A percentile compares a stretch with the other conserved stretches of the same genome.
Conservation (phyloP, 73 alveolate genomes). For the Tetrahymena thermophila region DNA sequence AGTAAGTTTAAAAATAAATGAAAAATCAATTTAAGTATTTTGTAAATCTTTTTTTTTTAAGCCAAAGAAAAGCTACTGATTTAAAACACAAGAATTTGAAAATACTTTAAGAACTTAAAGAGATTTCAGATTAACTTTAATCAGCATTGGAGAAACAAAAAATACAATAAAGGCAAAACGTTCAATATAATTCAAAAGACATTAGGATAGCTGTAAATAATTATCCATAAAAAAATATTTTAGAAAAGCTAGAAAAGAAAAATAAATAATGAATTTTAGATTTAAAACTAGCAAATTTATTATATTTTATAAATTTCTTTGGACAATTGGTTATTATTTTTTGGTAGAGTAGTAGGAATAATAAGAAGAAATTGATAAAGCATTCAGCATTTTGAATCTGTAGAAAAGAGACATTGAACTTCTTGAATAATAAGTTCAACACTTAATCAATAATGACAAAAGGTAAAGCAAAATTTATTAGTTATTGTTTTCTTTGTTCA, state of each 20-base stretch:
- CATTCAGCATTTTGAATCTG: neutral
- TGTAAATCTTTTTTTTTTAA: neutral
- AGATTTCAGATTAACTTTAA: neutral
- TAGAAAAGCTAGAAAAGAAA: too few relatives aligned
- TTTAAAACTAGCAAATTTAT: neutral
- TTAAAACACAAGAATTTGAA: neutral
- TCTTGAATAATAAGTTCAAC: neutral
- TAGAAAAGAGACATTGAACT: neutral
- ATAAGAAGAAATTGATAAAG: neutral
- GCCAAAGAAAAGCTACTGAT: neutral
- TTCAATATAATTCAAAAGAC: neutral
- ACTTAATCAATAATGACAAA: neutral
- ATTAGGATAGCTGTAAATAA: neutral
- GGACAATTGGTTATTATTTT: neutral
- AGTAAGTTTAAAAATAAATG: neutral
- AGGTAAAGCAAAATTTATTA: neutral
- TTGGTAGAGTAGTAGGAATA: conserved; percentile 2
- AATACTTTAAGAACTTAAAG: neutral
- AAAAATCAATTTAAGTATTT: neutral
- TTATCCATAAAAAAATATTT: neutral
- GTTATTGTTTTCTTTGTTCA: too few relatives aligned
- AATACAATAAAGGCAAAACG: neutral
- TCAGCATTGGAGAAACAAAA: neutral
- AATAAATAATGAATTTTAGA: neutral
- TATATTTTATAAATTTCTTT: neutral